Evolutionary conservation across 2,329 filamentous ascomycete genomes (phyloP).

Genomic region (Penicillium sp.): DNA sequence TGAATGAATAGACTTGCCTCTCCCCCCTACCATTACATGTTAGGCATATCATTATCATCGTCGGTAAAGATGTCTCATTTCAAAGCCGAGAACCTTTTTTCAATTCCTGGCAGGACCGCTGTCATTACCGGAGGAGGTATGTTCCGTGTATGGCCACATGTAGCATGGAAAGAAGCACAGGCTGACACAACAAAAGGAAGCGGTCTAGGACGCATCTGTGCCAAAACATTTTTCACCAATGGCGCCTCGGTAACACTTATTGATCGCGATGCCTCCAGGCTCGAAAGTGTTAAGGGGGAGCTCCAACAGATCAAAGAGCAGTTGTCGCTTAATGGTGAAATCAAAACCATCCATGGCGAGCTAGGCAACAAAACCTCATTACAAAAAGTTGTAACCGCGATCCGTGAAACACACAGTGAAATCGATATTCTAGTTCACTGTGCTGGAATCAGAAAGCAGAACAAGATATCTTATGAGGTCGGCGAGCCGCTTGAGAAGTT

Average conservation of each 20-base stretch:
- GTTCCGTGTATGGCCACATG: background rate
- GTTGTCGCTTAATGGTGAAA: background rate
- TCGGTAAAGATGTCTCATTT: background rate
- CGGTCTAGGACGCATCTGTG: background rate
- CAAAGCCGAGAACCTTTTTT: background rate
- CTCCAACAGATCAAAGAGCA: background rate
- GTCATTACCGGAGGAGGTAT: background rate
- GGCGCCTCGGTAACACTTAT: background rate
- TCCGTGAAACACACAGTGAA: background rate
- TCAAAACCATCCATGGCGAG: background rate
- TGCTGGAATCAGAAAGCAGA: background rate
- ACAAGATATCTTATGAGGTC: background rate
- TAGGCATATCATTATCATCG: too few species aligned
- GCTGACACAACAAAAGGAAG: background rate
- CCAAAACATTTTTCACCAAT: background rate
- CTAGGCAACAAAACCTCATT: background rate
- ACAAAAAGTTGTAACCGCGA: background rate
- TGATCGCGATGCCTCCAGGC: background rate
- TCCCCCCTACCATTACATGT: too few species aligned
- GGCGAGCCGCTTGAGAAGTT: background rate
- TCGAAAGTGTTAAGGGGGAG: background rate
- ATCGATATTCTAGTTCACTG: background rate
- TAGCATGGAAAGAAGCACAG: background rate
- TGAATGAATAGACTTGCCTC: too few species aligned
- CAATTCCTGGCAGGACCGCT: background rate